Evolutionary conservation across 108 stramenopile species (phyloP).

Genomic region (Hondaea fermentalgiana): DNA sequence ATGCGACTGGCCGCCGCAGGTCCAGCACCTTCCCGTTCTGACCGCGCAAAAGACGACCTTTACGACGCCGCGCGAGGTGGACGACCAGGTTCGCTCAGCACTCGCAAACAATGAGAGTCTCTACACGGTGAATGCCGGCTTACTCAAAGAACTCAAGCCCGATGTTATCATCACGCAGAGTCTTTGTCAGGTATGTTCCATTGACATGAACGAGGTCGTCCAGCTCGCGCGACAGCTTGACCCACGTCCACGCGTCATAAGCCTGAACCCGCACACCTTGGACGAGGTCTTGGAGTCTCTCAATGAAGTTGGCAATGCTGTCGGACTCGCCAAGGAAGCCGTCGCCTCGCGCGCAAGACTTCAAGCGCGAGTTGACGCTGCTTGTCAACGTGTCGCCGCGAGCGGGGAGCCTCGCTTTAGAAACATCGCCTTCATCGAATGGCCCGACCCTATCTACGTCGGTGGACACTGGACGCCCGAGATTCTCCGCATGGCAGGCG

Average conservation of each 20-base stretch:
- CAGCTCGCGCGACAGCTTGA: slow-evolving; percentile 21
- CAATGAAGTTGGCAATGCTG: slow-evolving; percentile 28
- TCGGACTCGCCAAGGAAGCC: slow-evolving; percentile 27
- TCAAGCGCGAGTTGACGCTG: background rate
- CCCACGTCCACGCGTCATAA: slow-evolving; percentile 40
- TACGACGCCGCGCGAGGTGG: slow-evolving; percentile 37
- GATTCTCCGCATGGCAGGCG: slow-evolving; percentile 68
- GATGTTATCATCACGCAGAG: slow-evolving; percentile 73
- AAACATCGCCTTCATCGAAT: slow-evolving; percentile 69
- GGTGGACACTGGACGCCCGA: slow-evolving; percentile 83
- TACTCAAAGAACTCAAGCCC: slow-evolving; percentile 47
- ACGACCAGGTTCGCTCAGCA: slow-evolving; percentile 13
- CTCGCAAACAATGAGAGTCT: slow-evolving; percentile 31
- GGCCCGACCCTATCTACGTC: slow-evolving; percentile 79
- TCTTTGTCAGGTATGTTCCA: slow-evolving; percentile 76
- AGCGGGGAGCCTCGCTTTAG: background rate
- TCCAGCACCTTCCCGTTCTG: slow-evolving; percentile 1
- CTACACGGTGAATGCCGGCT: slow-evolving; percentile 54
- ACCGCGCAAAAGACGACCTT: background rate
- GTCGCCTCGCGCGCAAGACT: background rate
- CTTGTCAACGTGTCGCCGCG: background rate
- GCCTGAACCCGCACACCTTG: slow-evolving; percentile 62
- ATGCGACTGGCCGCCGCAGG: slow-evolving; percentile 35
- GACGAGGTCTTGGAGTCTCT: slow-evolving; percentile 54
- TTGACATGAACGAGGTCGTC: slow-evolving; percentile 48